Conservation (phyloP, 1,284 basidiomycete species). For the Phellopilus nigrolimitatus region DNA sequence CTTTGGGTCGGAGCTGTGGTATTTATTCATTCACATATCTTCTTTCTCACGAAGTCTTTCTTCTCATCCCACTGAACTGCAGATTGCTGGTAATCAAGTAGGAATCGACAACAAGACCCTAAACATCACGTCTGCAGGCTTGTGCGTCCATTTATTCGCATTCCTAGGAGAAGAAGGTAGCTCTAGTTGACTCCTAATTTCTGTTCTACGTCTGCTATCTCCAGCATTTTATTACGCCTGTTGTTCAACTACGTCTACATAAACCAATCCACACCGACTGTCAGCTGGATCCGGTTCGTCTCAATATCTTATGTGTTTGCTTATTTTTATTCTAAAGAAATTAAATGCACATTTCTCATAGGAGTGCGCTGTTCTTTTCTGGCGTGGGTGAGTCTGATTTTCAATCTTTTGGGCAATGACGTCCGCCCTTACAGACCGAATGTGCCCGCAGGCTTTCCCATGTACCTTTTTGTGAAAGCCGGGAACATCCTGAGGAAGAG, state of each 20-base stretch:
- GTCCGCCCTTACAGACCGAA: neutral
- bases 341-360: neutral
- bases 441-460: conserved; percentile 17
- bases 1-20: conserved; percentile 25
- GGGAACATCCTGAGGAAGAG: conserved; percentile 20
- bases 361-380: conserved; percentile 12
- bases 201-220: neutral
- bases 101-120: conserved; percentile 22
- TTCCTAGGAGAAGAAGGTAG: neutral
- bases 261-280: conserved; percentile 18
- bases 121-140: conserved; percentile 21
- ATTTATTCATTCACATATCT: no score
- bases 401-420: neutral
- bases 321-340: neutral
- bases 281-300: conserved; percentile 19
- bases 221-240: conserved; percentile 19
- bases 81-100: conserved; percentile 24
- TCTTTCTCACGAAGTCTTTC: no score
- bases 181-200: neutral
- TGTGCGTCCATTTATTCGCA: conserved; percentile 12
- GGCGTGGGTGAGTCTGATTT: conserved; percentile 15
- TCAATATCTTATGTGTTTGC: neutral
- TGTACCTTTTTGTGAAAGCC: conserved; percentile 22
- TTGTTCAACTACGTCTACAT: conserved; percentile 25
- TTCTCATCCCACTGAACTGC: no score